phyloP scores from a whole-genome alignment of 2,329 filamentous ascomycete species.

The Sarocladium strictum region DNA sequence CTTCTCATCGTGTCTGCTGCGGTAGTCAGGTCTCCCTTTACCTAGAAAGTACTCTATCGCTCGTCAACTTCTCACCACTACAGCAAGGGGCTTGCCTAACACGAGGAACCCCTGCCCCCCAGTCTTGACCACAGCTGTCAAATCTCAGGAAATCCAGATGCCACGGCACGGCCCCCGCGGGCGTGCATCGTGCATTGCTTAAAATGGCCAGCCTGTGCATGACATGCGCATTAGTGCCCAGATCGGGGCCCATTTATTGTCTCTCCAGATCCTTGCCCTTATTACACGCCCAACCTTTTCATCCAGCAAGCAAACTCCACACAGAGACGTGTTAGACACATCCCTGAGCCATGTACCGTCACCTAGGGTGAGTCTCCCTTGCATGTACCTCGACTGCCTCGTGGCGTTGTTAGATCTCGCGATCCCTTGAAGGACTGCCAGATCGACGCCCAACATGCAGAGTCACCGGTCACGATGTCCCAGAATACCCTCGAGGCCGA shows the following conservation, averaged over 20 bases:
- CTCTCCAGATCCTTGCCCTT: not conserved
- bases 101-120: slow-evolving; percentile 1
- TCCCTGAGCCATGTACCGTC: not conserved
- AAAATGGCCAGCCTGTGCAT: not conserved
- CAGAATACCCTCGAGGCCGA: not conserved
- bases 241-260: not conserved
- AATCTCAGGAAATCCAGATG: slow-evolving; percentile 2
- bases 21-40: no score
- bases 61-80: not conserved
- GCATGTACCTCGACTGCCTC: not conserved
- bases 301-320: not conserved
- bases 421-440: not conserved
- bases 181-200: slow-evolving; percentile 1
- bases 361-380: not conserved
- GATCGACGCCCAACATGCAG: not conserved
- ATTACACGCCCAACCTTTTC: not conserved
- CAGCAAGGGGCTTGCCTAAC: not conserved
- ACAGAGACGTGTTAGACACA: not conserved
- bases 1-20: no score
- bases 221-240: slow-evolving; percentile 5
- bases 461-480: not conserved
- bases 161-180: not conserved
- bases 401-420: not conserved
- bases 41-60: no score
- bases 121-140: slow-evolving; percentile 2